phyloP scores from a whole-genome alignment of 1,284 basidiomycete species.

The Fomitopsis schrenkii region DNA sequence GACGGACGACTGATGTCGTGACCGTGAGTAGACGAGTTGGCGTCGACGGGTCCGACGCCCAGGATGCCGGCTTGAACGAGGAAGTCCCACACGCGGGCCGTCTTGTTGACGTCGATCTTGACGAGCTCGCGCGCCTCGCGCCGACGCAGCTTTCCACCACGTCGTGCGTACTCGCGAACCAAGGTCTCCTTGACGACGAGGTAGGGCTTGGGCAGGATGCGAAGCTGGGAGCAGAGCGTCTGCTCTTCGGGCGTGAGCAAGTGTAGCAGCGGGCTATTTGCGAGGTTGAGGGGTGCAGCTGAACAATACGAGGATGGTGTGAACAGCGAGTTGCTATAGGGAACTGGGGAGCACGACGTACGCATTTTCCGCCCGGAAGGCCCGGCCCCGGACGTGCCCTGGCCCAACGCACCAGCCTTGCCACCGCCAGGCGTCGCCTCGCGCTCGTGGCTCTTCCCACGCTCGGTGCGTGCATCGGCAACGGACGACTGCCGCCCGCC shows the following conservation, averaged over 20 bases:
- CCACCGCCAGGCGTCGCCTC: slow-evolving; percentile 42
- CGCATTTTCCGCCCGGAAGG: slow-evolving; percentile 45
- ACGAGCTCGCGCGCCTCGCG: slow-evolving; percentile 85
- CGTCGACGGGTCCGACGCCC: slow-evolving; percentile 25
- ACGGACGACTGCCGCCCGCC: slow-evolving; percentile 52
- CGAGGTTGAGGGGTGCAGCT: slow-evolving; percentile 80
- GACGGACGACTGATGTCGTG: slow-evolving; percentile 16
- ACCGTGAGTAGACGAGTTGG: not conserved
- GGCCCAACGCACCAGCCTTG: slow-evolving; percentile 32
- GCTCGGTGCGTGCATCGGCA: slow-evolving; percentile 50
- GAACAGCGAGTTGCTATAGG: slow-evolving; percentile 1
- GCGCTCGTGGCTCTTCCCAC: slow-evolving; percentile 53
- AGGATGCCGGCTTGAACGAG: slow-evolving; percentile 75
- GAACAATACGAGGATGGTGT: slow-evolving; percentile 5
- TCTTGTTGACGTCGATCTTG: slow-evolving; percentile 92
- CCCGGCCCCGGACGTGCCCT: slow-evolving; percentile 30
- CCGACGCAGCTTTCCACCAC: slow-evolving; percentile 80
- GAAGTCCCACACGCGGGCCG: slow-evolving; percentile 87
- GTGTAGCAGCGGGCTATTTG: slow-evolving; percentile 83
- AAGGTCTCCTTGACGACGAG: slow-evolving; percentile 90
- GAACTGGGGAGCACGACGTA: slow-evolving; percentile 27
- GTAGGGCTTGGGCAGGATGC: slow-evolving; percentile 90
- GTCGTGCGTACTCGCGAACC: slow-evolving; percentile 86
- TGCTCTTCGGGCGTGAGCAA: slow-evolving; percentile 85
- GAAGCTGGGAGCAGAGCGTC: slow-evolving; percentile 81